Percentiles rank a stretch among this genome's conserved stretches.
Conservation (phyloP, 1,139 yeast species). For the Diutina siamensis region DNA sequence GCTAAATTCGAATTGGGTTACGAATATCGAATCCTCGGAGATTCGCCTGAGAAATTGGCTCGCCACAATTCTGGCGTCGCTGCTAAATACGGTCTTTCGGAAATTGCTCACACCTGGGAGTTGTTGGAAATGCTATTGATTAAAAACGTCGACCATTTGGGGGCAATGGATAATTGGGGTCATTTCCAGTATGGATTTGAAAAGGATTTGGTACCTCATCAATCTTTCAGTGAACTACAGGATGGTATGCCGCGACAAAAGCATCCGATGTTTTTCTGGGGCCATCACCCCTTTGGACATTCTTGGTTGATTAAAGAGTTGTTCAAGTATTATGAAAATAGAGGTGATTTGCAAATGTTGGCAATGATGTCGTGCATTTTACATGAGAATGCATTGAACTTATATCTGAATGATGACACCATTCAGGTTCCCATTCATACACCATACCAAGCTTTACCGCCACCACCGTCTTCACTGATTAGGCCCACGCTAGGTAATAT, state of each 20-base stretch:
- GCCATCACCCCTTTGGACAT: conserved; percentile 70
- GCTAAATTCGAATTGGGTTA: conserved; percentile 67
- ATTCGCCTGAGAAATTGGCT: conserved; percentile 53
- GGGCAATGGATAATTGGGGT: neutral
- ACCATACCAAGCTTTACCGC: conserved; percentile 24
- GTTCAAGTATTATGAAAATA: conserved; percentile 50
- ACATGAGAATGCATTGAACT: conserved; percentile 9
- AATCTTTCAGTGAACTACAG: neutral
- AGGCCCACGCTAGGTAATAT: neutral
- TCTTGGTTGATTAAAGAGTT: conserved; percentile 58
- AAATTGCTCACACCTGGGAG: conserved; percentile 70
- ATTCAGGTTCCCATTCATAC: conserved; percentile 32
- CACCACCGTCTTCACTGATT: neutral
- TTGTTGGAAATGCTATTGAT: conserved; percentile 39
- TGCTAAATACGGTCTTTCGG: conserved; percentile 44
- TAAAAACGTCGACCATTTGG: conserved; percentile 16
- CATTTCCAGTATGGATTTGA: neutral
- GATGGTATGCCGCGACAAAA: neutral
- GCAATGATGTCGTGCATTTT: conserved; percentile 77
- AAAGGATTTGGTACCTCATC: neutral
- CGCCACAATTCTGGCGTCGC: conserved; percentile 68
- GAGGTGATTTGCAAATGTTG: conserved; percentile 74
- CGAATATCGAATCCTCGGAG: conserved; percentile 65
- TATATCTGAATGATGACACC: neutral
- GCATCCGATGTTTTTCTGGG: conserved; percentile 50